Conservation (phyloP, 2,329 filamentous ascomycete genomes). For the Cytospora mali region DNA sequence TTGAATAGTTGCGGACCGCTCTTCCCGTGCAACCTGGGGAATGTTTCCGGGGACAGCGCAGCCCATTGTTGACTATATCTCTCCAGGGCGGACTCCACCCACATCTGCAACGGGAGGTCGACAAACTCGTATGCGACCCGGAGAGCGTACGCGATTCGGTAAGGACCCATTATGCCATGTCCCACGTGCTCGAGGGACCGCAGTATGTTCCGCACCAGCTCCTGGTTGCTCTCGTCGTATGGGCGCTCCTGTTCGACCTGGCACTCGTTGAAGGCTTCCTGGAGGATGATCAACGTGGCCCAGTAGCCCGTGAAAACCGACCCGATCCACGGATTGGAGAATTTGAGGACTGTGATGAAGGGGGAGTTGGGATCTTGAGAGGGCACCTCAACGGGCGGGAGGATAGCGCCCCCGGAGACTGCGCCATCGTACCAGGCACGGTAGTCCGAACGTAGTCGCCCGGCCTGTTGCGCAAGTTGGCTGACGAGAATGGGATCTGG, state of each 20-base stretch:
- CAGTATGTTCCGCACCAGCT: conserved; percentile 39
- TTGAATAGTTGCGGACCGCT: conserved; percentile 1
- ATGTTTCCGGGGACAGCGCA: conserved; percentile 19
- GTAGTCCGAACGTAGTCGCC: conserved; percentile 37
- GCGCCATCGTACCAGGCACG: conserved; percentile 39
- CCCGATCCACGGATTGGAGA: conserved; percentile 39
- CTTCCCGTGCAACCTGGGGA: conserved; percentile 7
- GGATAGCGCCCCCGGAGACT: conserved; percentile 28
- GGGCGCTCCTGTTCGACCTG: conserved; percentile 30
- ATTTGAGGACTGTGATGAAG: conserved; percentile 39
- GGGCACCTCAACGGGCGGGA: conserved; percentile 35
- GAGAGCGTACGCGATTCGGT: conserved; percentile 42
- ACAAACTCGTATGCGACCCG: conserved; percentile 45
- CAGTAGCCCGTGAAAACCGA: conserved; percentile 42
- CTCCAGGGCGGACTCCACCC: conserved; percentile 35
- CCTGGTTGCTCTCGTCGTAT: conserved; percentile 34
- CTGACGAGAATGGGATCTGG: conserved; percentile 36
- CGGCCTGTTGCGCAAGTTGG: conserved; percentile 36
- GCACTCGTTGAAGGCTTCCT: conserved; percentile 42
- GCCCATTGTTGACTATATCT: conserved; percentile 22
- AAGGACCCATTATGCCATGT: conserved; percentile 43
- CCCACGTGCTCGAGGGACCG: conserved; percentile 43
- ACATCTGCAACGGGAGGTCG: conserved; percentile 38
- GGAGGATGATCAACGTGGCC: conserved; percentile 44
- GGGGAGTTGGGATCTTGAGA: conserved; percentile 38